Evolutionary conservation across 2,329 filamentous ascomycete species (phyloP).

Genomic region (Nigrograna mackinnonii): DNA sequence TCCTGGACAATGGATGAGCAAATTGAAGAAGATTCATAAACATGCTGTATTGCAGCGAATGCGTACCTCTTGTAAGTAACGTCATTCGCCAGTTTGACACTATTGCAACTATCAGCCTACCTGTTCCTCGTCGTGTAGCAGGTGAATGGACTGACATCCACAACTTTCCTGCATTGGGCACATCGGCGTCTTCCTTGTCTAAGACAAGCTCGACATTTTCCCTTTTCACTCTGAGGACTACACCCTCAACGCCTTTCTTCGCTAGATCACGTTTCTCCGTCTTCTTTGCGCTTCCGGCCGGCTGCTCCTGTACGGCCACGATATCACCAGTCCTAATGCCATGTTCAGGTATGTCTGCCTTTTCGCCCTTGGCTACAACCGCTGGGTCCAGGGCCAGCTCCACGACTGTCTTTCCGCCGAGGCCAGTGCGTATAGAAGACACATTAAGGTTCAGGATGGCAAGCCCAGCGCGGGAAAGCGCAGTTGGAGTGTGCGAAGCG

Average conservation of each 20-base stretch:
- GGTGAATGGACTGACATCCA: slow-evolving; percentile 59
- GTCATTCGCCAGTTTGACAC: slow-evolving; percentile 69
- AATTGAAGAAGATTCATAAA: slow-evolving; percentile 1
- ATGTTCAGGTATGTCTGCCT: slow-evolving; percentile 69
- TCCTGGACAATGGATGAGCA: slow-evolving; percentile 42
- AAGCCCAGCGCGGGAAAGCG: slow-evolving; percentile 75
- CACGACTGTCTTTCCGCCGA: slow-evolving; percentile 88
- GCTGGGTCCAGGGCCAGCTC: slow-evolving; percentile 79
- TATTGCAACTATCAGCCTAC: slow-evolving; percentile 44
- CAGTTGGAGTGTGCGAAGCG: slow-evolving; percentile 67
- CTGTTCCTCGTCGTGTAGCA: background rate
- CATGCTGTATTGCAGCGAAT: slow-evolving; percentile 9
- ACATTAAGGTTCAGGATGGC: slow-evolving; percentile 78
- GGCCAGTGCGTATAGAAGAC: slow-evolving; percentile 77
- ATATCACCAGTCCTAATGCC: slow-evolving; percentile 78
- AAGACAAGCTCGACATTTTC: slow-evolving; percentile 68
- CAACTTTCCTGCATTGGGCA: slow-evolving; percentile 58
- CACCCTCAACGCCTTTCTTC: slow-evolving; percentile 69
- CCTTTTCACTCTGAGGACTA: slow-evolving; percentile 67
- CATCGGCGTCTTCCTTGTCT: slow-evolving; percentile 63
- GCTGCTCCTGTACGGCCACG: slow-evolving; percentile 75
- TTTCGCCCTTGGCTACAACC: slow-evolving; percentile 50
- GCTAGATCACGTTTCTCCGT: slow-evolving; percentile 72
- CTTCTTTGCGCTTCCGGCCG: slow-evolving; percentile 71
- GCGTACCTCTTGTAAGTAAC: slow-evolving; percentile 65